These are phyloP conservation scores for Alnus glutinosa DNA, from an alignment of 306 rosid species.

Conservation along the genomic window DNA sequence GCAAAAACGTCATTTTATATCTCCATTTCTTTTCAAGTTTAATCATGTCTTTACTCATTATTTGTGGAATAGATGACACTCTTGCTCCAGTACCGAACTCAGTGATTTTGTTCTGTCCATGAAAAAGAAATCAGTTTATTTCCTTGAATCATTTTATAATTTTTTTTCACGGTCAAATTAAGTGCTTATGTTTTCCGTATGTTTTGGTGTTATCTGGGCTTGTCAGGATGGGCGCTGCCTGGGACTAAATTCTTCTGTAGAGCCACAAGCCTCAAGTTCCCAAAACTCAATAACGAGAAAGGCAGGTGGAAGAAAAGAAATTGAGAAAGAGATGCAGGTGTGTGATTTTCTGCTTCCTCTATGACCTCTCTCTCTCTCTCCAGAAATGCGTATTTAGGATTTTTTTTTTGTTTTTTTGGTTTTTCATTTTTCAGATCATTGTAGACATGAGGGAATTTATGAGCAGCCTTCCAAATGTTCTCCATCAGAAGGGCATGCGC, in stretches of 20 bases:
- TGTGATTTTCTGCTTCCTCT: slow-evolving; percentile 27
- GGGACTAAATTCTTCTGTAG: slow-evolving; percentile 63
- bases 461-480: slow-evolving; percentile 99
- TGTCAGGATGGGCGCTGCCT: slow-evolving; percentile 65
- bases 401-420: neutral
- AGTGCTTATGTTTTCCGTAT: slow-evolving; percentile 4
- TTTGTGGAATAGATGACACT: neutral
- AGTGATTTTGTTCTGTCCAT: neutral
- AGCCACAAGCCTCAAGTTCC: slow-evolving; percentile 43
- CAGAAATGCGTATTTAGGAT: slow-evolving; percentile 18
- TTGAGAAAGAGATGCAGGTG: slow-evolving; percentile 83
- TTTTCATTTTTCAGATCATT: slow-evolving; percentile 65
- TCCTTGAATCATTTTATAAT: neutral
- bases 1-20: neutral
- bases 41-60: neutral
- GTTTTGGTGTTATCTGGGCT: slow-evolving; percentile 29
- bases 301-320: slow-evolving; percentile 90
- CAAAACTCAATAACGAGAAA: slow-evolving; percentile 82
- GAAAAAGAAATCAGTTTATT: neutral
- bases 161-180: neutral
- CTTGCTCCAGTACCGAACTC: neutral
- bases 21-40: neutral
- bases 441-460: slow-evolving; percentile 99
- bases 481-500: slow-evolving; percentile 94
- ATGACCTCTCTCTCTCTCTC: slow-evolving; percentile 8